phyloP scores from a whole-genome alignment of 2,329 filamentous ascomycete species.

The Aspergillus brasiliensis region DNA sequence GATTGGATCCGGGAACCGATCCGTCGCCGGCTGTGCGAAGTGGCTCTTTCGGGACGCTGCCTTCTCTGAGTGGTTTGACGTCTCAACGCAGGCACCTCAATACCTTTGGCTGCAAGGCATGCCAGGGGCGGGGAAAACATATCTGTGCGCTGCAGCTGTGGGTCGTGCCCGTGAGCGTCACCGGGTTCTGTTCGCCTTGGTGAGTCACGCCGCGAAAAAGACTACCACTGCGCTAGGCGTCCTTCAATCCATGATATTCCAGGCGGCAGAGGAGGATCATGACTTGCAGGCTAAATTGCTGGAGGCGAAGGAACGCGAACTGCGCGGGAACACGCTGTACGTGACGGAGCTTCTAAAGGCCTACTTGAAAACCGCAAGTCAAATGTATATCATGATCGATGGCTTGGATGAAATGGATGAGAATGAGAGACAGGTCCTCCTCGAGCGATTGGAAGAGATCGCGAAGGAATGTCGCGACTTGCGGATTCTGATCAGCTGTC shows the following conservation, averaged over 20 bases:
- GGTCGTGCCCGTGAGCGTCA: constrained; percentile 8
- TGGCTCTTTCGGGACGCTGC: constrained; percentile 12
- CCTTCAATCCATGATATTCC: constrained; percentile 30
- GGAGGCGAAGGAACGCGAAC: constrained; percentile 15
- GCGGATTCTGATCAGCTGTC: constrained; percentile 11
- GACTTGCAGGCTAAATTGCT: constrained; percentile 25
- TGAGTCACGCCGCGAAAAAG: constrained; percentile 13
- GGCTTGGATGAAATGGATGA: constrained; percentile 34
- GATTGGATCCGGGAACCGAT: not conserved
- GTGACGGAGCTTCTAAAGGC: constrained; percentile 23
- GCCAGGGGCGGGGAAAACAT: constrained; percentile 26
- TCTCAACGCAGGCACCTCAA: not conserved
- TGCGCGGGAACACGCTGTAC: constrained; percentile 20
- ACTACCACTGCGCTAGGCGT: constrained; percentile 16
- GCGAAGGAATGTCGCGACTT: not conserved
- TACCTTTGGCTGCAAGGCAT: constrained; percentile 27
- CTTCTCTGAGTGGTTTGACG: constrained; percentile 6
- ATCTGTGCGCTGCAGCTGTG: constrained; percentile 14
- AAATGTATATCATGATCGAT: constrained; percentile 30
- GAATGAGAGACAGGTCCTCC: constrained; percentile 14
- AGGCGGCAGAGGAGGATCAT: constrained; percentile 19
- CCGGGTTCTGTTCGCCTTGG: not conserved
- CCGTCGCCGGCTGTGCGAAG: not conserved
- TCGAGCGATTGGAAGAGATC: not conserved
- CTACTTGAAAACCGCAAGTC: constrained; percentile 20